Percentiles rank a stretch among this genome's conserved stretches.
Evolutionary conservation across 768 basidiomycete genomes (phyloP).

Genomic region (Pulveroboletus ravenelii): DNA sequence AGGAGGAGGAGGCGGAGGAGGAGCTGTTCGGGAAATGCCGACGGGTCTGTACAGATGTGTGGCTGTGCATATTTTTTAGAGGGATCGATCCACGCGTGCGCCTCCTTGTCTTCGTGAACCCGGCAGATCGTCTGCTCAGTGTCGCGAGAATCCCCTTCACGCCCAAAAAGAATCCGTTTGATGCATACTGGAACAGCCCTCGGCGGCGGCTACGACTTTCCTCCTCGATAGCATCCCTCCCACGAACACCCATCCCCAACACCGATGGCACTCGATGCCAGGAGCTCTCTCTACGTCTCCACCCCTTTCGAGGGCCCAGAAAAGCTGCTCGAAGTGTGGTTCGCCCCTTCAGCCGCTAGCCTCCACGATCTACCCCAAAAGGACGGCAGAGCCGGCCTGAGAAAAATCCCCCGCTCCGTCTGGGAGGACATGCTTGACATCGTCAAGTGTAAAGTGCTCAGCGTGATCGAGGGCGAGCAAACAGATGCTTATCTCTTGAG

Average conservation of each 20-base stretch:
- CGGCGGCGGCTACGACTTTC: constrained; percentile 33
- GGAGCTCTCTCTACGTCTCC: constrained; percentile 26
- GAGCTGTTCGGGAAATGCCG: constrained; percentile 11
- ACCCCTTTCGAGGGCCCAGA: constrained; percentile 89
- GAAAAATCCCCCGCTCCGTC: constrained; percentile 63
- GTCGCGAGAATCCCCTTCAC: constrained; percentile 11
- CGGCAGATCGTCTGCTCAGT: constrained; percentile 14
- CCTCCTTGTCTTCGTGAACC: constrained; percentile 14
- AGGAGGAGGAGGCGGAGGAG: neutral
- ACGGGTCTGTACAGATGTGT: constrained; percentile 22
- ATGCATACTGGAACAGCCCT: constrained; percentile 43
- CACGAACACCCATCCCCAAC: constrained; percentile 3
- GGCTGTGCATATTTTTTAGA: constrained; percentile 19
- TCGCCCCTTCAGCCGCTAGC: constrained; percentile 68
- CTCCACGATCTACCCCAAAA: constrained; percentile 43
- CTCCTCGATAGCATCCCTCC: constrained; percentile 45
- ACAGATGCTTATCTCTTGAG: constrained; percentile 95
- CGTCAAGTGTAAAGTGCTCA: constrained; percentile 95
- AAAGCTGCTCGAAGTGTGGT: constrained; percentile 97
- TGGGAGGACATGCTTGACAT: constrained; percentile 99
- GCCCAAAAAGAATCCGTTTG: constrained; percentile 25
- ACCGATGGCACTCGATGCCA: constrained; percentile 26
- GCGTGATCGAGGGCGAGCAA: constrained; percentile 81
- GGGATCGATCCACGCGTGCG: constrained; percentile 3
- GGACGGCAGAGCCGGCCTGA: constrained; percentile 61